These are phyloP conservation scores for Umbelopsis sp. DNA, from an alignment of 371 early-diverging fungal genomes.

Conservation along the genomic window DNA sequence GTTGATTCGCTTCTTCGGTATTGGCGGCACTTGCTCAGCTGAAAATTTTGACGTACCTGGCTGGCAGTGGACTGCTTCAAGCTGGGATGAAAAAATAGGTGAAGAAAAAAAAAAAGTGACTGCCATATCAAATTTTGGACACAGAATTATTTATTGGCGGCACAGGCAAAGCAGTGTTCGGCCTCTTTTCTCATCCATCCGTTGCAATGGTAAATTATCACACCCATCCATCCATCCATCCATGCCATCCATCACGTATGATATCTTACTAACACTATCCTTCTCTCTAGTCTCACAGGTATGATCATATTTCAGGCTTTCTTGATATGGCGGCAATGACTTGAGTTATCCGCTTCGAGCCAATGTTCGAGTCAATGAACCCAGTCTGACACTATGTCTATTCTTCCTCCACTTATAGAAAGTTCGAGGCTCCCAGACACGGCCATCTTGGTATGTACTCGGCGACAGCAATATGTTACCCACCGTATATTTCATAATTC, in stretches of 20 bases:
- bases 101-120: conserved; percentile 15
- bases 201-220: conserved; percentile 30
- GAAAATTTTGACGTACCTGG: not conserved
- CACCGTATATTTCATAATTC: not conserved
- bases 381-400: conserved; percentile 1
- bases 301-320: conserved; percentile 26
- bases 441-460: conserved; percentile 99
- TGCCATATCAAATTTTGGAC: not conserved
- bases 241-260: conserved; percentile 18
- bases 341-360: conserved; percentile 20
- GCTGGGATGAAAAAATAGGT: not conserved
- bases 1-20: no score
- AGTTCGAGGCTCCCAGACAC: conserved; percentile 95
- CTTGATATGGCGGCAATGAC: conserved; percentile 20
- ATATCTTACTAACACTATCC: conserved; percentile 13
- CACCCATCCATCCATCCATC: conserved; percentile 24
- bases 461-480: no score
- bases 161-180: not conserved
- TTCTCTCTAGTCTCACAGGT: conserved; percentile 30
- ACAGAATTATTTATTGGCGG: conserved; percentile 14
- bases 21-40: no score
- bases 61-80: not conserved
- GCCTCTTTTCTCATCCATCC: conserved; percentile 30
- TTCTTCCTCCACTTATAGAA: conserved; percentile 57
- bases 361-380: conserved; percentile 19